phyloP scores from a whole-genome alignment of 495 filamentous ascomycete genomes.

The Aspergillus bertholletiae region DNA sequence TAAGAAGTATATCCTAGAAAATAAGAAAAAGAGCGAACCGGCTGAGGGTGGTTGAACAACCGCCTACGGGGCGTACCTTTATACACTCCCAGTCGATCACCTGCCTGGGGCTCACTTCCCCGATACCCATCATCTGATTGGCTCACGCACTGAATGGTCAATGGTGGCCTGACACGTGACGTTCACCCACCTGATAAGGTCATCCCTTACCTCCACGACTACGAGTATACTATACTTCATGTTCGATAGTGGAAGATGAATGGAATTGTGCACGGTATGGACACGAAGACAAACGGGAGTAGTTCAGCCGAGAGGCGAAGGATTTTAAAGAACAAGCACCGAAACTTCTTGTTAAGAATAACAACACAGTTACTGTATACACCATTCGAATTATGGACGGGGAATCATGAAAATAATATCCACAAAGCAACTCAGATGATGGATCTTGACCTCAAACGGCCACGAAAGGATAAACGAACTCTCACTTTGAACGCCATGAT shows the following conservation, averaged over 20 bases:
- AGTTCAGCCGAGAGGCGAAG: too few species aligned
- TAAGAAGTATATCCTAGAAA: neutral
- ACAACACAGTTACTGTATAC: neutral
- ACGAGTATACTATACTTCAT: too few species aligned
- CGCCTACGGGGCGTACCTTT: too few species aligned
- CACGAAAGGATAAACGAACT: constrained; percentile 8
- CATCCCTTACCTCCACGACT: neutral
- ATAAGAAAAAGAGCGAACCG: neutral
- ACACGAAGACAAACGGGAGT: too few species aligned
- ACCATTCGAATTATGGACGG: constrained; percentile 16
- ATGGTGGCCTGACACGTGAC: constrained; percentile 5
- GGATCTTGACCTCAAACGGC: constrained; percentile 5
- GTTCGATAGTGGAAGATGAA: too few species aligned
- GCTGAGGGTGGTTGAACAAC: neutral
- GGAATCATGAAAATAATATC: constrained; percentile 26
- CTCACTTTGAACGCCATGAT: neutral
- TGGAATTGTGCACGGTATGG: too few species aligned
- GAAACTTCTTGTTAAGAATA: neutral
- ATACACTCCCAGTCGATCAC: constrained; percentile 3
- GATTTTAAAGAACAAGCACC: too few species aligned
- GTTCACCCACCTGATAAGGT: neutral
- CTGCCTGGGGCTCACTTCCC: neutral
- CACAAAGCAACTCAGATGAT: constrained; percentile 15
- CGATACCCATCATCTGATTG: constrained; percentile 13
- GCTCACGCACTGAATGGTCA: neutral